Conservation (phyloP, 306 rosid species). For the Trifolium fragiferum region DNA sequence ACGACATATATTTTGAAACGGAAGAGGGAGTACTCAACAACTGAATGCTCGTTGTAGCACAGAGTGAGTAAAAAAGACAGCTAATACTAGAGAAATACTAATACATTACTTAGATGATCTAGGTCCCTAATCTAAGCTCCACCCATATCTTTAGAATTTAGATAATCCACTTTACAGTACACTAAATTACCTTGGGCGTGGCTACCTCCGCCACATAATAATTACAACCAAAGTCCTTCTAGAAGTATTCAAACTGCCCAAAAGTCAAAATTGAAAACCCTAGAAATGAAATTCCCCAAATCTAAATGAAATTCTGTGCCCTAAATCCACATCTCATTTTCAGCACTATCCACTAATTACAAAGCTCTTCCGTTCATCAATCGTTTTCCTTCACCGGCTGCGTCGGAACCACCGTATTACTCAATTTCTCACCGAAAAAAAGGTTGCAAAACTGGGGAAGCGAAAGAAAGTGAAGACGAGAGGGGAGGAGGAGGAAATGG, state of each 20-base stretch:
- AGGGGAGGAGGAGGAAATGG: slow-evolving; percentile 45
- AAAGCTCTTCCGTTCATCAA: slow-evolving; percentile 36
- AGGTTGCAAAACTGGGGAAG: slow-evolving; percentile 47
- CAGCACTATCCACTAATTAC: slow-evolving; percentile 43
- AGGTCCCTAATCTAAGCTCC: too few species aligned
- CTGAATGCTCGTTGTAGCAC: too few species aligned
- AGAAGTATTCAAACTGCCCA: slow-evolving; percentile 28
- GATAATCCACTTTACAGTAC: too few species aligned
- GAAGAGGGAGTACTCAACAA: too few species aligned
- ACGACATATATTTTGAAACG: too few species aligned
- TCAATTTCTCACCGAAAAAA: background rate
- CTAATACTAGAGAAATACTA: too few species aligned
- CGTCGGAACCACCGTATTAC: slow-evolving; percentile 34
- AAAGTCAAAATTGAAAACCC: slow-evolving; percentile 48
- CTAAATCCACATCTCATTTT: slow-evolving; percentile 41
- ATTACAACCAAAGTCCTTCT: background rate
- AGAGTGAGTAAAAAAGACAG: too few species aligned
- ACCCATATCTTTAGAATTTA: too few species aligned
- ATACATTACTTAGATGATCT: too few species aligned
- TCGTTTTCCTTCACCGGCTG: slow-evolving; percentile 45
- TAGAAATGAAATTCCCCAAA: slow-evolving; percentile 51
- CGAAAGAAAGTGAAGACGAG: slow-evolving; percentile 44
- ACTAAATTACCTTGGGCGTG: too few species aligned
- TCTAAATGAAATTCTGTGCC: slow-evolving; percentile 53
- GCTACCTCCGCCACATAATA: too few species aligned